Evolutionary conservation across 2,329 filamentous ascomycete species (phyloP).

Genomic region (Stenocarpella maydis): DNA sequence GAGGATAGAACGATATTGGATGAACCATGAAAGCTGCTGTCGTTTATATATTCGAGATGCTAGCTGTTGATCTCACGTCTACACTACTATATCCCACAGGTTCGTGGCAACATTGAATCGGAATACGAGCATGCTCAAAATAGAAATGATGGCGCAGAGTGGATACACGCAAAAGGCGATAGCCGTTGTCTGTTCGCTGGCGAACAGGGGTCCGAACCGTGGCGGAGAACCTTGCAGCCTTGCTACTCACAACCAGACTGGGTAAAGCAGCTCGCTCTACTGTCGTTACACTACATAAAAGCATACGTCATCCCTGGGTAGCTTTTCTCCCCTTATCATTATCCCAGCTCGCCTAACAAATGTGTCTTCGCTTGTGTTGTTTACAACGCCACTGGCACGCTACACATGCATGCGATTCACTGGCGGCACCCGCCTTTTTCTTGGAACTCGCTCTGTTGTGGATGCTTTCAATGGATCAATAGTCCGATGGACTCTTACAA

Average conservation of each 20-base stretch:
- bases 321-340: neutral
- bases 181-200: slow-evolving; percentile 13
- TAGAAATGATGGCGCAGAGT: slow-evolving; percentile 23
- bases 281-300: too few species aligned
- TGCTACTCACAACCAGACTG: neutral
- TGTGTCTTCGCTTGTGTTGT: too few species aligned
- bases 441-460: neutral
- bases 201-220: neutral
- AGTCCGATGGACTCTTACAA: too few species aligned
- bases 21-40: neutral
- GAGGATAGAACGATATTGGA: neutral
- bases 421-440: neutral
- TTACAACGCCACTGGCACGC: neutral
- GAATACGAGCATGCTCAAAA: slow-evolving; percentile 19
- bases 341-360: neutral
- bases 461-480: neutral
- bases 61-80: neutral
- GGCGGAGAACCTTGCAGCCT: slow-evolving; percentile 18
- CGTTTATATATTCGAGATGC: slow-evolving; percentile 4
- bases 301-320: too few species aligned
- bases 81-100: neutral
- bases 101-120: neutral
- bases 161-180: slow-evolving; percentile 16
- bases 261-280: slow-evolving; percentile 1
- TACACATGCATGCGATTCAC: neutral